phyloP scores from a whole-genome alignment of 2,329 filamentous ascomycete species.

The Diatrype stigma region DNA sequence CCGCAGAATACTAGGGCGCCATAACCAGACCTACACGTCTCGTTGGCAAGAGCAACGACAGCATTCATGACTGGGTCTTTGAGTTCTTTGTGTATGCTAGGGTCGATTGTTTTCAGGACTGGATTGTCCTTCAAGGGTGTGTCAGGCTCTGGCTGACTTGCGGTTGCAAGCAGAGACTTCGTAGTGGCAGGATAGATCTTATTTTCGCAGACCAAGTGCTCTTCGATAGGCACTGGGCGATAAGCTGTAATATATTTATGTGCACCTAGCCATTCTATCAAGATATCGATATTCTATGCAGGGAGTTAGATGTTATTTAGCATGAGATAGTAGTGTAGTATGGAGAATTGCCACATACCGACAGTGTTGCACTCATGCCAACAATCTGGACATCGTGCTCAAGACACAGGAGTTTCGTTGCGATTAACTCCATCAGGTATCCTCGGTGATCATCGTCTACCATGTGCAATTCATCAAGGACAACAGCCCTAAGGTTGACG shows the following conservation, averaged over 20 bases:
- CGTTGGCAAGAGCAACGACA: conserved; percentile 64
- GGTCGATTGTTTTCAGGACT: conserved; percentile 45
- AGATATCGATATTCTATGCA: conserved; percentile 61
- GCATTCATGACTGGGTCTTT: conserved; percentile 63
- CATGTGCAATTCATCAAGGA: conserved; percentile 80
- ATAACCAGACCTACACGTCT: conserved; percentile 64
- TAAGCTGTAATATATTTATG: conserved; percentile 71
- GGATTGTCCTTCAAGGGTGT: conserved; percentile 31
- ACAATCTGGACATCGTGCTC: conserved; percentile 66
- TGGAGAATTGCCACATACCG: conserved; percentile 42
- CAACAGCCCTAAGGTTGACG: conserved; percentile 59
- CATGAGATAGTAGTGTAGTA: not conserved
- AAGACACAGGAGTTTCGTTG: conserved; percentile 67
- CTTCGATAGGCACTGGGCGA: conserved; percentile 69
- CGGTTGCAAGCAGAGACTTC: conserved; percentile 53
- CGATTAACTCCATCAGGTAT: conserved; percentile 70
- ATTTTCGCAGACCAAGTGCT: conserved; percentile 69
- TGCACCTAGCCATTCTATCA: conserved; percentile 66
- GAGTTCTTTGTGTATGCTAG: conserved; percentile 58
- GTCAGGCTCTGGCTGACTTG: conserved; percentile 38
- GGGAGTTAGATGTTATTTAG: conserved; percentile 4
- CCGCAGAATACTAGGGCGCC: conserved; percentile 72
- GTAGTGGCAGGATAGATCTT: conserved; percentile 62
- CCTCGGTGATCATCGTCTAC: conserved; percentile 72
- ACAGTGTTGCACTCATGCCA: conserved; percentile 76